phyloP scores from a whole-genome alignment of 306 rosid genomes.

The Vigna reflexopilosa region DNA sequence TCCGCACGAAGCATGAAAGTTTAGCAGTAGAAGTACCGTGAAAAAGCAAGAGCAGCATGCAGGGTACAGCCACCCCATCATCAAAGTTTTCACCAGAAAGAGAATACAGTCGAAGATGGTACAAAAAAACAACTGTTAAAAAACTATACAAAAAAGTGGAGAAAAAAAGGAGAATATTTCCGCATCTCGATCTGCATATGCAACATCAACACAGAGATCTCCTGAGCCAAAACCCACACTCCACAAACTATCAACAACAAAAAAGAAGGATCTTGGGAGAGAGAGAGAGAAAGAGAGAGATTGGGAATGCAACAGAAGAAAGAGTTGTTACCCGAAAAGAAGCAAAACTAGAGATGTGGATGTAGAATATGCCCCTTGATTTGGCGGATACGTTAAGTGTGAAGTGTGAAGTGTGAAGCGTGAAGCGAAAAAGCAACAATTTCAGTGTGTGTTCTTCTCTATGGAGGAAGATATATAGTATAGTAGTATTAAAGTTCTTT shows the following conservation, averaged over 20 bases:
- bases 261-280: conserved; percentile 41
- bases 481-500: neutral
- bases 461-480: conserved; percentile 14
- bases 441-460: conserved; percentile 37
- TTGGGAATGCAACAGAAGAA: conserved; percentile 38
- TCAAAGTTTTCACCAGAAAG: conserved; percentile 24
- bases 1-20: conserved; percentile 35
- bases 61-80: conserved; percentile 45
- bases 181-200: conserved; percentile 57
- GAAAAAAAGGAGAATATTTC: neutral
- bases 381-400: conserved; percentile 52
- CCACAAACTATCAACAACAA: conserved; percentile 3
- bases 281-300: neutral
- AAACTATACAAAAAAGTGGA: neutral
- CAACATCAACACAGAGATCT: conserved; percentile 53
- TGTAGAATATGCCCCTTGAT: conserved; percentile 45
- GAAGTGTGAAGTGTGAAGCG: neutral
- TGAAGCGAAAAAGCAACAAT: conserved; percentile 47
- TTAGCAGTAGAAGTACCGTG: neutral
- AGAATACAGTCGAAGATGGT: conserved; percentile 40
- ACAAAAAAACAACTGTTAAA: conserved; percentile 34
- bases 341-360: conserved; percentile 11
- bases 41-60: conserved; percentile 47
- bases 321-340: conserved; percentile 49
- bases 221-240: neutral